Evolutionary conservation across 495 filamentous ascomycete species (phyloP), one percentile per base, ranked within the genome.

Genomic region (Neurospora terricola): DNA sequence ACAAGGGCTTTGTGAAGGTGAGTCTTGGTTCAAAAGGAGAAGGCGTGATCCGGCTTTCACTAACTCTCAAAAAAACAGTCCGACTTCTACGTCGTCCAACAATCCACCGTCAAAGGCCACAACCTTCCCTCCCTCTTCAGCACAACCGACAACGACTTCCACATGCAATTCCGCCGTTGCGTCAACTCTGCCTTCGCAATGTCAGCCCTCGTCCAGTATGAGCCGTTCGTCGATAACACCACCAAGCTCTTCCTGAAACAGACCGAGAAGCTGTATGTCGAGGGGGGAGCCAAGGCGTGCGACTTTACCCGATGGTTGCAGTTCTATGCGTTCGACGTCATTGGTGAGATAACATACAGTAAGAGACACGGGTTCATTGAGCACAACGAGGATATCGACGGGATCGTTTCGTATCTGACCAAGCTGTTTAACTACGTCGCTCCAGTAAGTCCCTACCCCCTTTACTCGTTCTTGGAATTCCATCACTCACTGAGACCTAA

Each of bases 1-100:
- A 93, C 77, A 94, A 93, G 80, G 91, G 91, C n/a, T 93, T 93
- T 78, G 83, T 82, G 72, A 95, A 94, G 86, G 90, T 92, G 73
- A 62, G 80, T 21, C 36, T 37, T 37, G 36, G 4, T 34, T 34
- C 30, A 34, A 34, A 34, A 34, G 30, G 30, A 34, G 30, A 34
- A 34, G 30, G 30, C 30, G 34, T 34, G 34, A 5, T 34, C 34
- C 34, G 34, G 4, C 34, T 5, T 34, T 37, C 14, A 34, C 75
- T 82, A n/a, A 82, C 71, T 11, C 21, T 9, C 54, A 30, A 16
- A 9, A 38, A 38, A 11, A 38, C 73, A 92, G 90, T 91, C 90
- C 48, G 88, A 90, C 40, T 91, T 92, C 79, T 93, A 92, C 77
- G 84, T 88, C 27, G 90, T 92, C 38, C 90, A 91, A 76, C 86